Conservation (phyloP, 169 alveolate genomes). For the Plasmodium gonderi region DNA sequence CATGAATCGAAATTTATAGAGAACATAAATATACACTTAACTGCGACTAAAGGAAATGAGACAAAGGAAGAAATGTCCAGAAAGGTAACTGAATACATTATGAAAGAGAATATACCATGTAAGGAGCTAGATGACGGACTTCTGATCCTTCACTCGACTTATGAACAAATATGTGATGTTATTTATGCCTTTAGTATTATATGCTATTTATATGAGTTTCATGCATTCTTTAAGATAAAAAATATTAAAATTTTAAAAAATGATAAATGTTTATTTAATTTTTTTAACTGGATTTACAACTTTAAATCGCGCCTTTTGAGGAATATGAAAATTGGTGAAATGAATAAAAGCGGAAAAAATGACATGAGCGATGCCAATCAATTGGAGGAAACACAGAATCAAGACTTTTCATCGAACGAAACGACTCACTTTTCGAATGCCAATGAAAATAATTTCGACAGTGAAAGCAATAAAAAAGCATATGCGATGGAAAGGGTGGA, state of each 20-base stretch:
- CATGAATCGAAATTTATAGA: neutral
- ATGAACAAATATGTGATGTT: conserved; percentile 44
- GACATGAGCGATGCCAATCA: neutral
- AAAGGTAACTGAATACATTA: neutral
- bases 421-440: neutral
- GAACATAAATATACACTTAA: neutral
- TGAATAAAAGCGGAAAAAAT: neutral
- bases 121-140: conserved; percentile 12
- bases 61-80: neutral
- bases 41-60: neutral
- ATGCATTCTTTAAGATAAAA: conserved; percentile 33
- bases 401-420: neutral
- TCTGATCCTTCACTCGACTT: conserved; percentile 32
- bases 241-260: conserved; percentile 32
- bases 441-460: neutral
- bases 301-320: conserved; percentile 12
- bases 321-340: neutral
- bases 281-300: conserved; percentile 42
- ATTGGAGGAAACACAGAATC: neutral
- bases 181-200: conserved; percentile 38
- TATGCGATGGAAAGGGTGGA: neutral
- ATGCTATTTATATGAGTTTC: conserved; percentile 46
- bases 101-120: conserved; percentile 3
- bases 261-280: conserved; percentile 22
- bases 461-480: neutral